Percentiles rank a stretch among this genome's conserved stretches.
phyloP scores from a whole-genome alignment of 345 rosid genomes.

The Lumnitzera littorea region DNA sequence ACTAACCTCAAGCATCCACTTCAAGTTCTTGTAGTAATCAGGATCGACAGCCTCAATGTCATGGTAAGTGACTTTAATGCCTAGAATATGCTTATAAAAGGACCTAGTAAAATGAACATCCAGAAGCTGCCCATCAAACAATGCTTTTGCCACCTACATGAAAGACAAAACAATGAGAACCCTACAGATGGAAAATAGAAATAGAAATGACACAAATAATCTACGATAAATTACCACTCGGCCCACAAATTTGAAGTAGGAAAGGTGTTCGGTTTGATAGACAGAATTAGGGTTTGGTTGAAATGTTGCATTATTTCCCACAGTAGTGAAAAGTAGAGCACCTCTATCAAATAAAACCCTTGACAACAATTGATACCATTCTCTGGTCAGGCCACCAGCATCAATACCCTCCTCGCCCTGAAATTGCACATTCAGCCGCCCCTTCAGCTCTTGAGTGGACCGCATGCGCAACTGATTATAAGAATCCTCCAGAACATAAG shows the following conservation, averaged over 20 bases:
- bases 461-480: conserved; percentile 97
- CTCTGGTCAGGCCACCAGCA: conserved; percentile 97
- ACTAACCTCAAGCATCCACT: conserved; percentile 97
- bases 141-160: conserved; percentile 84
- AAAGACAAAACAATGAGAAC: conserved; percentile 10
- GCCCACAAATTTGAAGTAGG: conserved; percentile 92
- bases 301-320: conserved; percentile 87
- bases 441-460: conserved; percentile 78
- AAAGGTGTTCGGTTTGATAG: conserved; percentile 92
- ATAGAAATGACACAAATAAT: conserved; percentile 7
- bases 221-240: conserved; percentile 61
- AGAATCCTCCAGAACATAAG: conserved; percentile 94
- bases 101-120: conserved; percentile 96
- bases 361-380: conserved; percentile 94
- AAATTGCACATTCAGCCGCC: conserved; percentile 88
- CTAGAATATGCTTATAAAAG: conserved; percentile 92
- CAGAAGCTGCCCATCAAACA: conserved; percentile 94
- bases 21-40: conserved; percentile 90
- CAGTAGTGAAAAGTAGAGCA: conserved; percentile 90
- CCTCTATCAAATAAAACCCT: conserved; percentile 96
- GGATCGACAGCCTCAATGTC: conserved; percentile 99
- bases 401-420: conserved; percentile 99
- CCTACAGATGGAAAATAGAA: not conserved
- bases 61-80: conserved; percentile 94
- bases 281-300: conserved; percentile 98